A percentile compares a stretch with the other conserved stretches of the same genome.
Conservation (phyloP, 352 stramenopile species). For the Phytophthora nicotianae region DNA sequence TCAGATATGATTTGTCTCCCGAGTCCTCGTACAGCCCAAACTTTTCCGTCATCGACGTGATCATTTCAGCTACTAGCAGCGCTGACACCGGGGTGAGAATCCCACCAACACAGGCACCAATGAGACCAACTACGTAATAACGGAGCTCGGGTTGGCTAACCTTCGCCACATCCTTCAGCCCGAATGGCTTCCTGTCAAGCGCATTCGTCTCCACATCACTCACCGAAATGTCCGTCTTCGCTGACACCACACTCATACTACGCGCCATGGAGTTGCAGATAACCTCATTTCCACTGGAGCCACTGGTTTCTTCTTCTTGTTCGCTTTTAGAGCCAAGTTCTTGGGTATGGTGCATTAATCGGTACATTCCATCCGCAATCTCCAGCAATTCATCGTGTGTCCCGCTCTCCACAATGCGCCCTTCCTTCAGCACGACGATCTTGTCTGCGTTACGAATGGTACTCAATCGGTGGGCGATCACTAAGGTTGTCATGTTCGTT, state of each 20-base stretch:
- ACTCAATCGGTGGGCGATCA: background rate
- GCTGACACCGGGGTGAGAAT: slow-evolving; percentile 42
- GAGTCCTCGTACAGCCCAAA: slow-evolving; percentile 41
- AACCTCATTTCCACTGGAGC: background rate
- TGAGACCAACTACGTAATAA: slow-evolving; percentile 25
- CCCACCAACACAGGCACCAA: slow-evolving; percentile 32
- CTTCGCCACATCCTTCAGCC: slow-evolving; percentile 11
- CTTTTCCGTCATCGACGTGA: slow-evolving; percentile 50
- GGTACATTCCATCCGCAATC: slow-evolving; percentile 74
- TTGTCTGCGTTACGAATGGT: slow-evolving; percentile 54
- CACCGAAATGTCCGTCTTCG: slow-evolving; percentile 28
- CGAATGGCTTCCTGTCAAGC: slow-evolving; percentile 26
- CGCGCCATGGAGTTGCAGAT: slow-evolving; percentile 6
- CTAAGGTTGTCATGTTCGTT: slow-evolving; percentile 39
- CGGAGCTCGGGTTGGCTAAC: slow-evolving; percentile 15
- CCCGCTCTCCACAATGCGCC: slow-evolving; percentile 42
- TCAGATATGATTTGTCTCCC: slow-evolving; percentile 26
- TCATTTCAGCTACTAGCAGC: slow-evolving; percentile 48
- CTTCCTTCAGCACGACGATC: slow-evolving; percentile 40
- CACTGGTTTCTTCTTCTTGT: background rate
- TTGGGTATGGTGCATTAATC: slow-evolving; percentile 81
- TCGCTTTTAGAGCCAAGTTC: slow-evolving; percentile 9
- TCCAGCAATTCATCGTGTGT: slow-evolving; percentile 42
- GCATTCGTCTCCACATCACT: slow-evolving; percentile 28
- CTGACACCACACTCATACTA: slow-evolving; percentile 14